phyloP scores from a whole-genome alignment of 495 filamentous ascomycete species.

The Hypoxylon subgilvum region DNA sequence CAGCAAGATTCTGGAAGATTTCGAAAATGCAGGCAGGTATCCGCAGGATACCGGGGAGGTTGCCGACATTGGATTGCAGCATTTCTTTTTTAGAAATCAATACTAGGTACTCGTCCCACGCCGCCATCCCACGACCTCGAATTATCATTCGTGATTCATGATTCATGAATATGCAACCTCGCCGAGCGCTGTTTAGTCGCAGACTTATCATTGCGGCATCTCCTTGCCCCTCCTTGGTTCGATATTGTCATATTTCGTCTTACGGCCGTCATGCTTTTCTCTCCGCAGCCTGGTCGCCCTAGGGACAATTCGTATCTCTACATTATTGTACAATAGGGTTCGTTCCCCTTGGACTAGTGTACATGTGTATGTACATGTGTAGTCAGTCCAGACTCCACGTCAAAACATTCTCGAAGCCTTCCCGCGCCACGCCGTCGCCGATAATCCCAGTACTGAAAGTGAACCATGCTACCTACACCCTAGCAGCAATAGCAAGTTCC shows the following conservation, averaged over 20 bases:
- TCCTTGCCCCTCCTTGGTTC: conserved; percentile 14
- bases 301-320: too few species aligned
- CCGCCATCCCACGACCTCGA: not conserved
- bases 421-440: not conserved
- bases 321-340: conserved; percentile 1
- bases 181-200: conserved; percentile 4
- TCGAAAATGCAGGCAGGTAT: too few species aligned
- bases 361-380: conserved; percentile 29
- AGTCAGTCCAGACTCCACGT: conserved; percentile 21
- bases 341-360: conserved; percentile 7
- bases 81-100: conserved; percentile 8
- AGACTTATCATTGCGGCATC: conserved; percentile 23
- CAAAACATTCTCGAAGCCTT: conserved; percentile 34
- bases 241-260: conserved; percentile 17
- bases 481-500: not conserved
- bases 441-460: conserved; percentile 1
- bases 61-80: conserved; percentile 14
- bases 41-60: conserved; percentile 12
- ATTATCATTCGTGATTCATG: too few species aligned
- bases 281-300: conserved; percentile 6
- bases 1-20: conserved; percentile 36
- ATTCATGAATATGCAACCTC: not conserved
- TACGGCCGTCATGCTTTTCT: conserved; percentile 17
- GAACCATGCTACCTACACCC: not conserved
- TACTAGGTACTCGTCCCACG: not conserved